Base-by-base conservation (phyloP, 2,329 filamentous ascomycete species). In the Calycina herbarum region DNA sequence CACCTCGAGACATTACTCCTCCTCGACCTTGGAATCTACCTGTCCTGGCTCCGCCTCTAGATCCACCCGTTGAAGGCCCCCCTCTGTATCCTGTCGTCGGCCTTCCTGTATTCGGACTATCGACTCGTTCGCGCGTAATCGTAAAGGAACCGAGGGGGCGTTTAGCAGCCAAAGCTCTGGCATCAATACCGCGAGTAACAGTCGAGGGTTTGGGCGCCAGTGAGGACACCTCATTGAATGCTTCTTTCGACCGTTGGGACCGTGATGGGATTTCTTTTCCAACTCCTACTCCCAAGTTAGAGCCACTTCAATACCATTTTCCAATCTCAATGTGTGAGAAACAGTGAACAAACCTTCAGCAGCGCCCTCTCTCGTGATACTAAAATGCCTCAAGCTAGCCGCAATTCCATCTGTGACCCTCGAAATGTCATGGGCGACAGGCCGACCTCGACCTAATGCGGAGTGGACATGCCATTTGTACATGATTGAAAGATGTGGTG, bases 381-480 rank as follows among this genome's bases (percentile, higher is more conserved):
- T 73, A 62, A 77, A 77, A n/a, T 72, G 70, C 61, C 75, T 74
- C 62, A 76, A 66, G 5, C 70, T 74, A 38, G 72, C 70, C 2
- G 71, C 68, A 65, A 77, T 76, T 17, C 75, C 74, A 66, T 76
- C 75, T 42, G 70, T 64, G 29, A 75, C 72, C 64, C 68, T 71
- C 0, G 65, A 51, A 33, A 76, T 56, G 60, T 76, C 74, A 70
- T 67, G 65, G 20, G 67, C 64, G 11, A 68, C 38, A 64, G 74
- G 75, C 65, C 75, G 71, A 0, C 70, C 68, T 31, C 72, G 72
- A 48, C 74, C 71, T 71, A 76, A 67, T 45, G 74, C 71, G 29
- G 74, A 74, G 58, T 75, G 68, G 38, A 73, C 68, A 70, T 77
- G 76, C 74, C 76, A 75, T 72, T 75, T 77, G 61, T 72, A 76